These are phyloP conservation scores for Saposhnikovia divaricata DNA, from an alignment of 129 eudicot species.

Conservation along the genomic window DNA sequence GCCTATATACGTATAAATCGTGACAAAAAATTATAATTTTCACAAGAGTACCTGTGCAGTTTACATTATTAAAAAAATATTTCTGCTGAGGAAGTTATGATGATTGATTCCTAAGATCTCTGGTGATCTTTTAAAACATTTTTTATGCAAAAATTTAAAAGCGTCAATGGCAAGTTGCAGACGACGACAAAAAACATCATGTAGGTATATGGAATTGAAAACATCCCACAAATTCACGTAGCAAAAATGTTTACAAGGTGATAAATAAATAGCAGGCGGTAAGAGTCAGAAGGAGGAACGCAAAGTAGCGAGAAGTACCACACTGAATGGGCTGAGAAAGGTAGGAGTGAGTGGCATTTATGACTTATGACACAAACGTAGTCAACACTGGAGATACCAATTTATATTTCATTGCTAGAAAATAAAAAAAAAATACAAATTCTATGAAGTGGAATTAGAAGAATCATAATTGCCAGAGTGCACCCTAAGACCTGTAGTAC, in stretches of 20 bases:
- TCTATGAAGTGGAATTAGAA: neutral
- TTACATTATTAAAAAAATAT: neutral
- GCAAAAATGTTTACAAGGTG: neutral
- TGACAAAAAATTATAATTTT: neutral
- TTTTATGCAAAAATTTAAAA: neutral
- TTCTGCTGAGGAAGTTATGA: neutral
- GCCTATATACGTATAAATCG: too few relatives aligned
- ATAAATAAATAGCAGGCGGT: neutral
- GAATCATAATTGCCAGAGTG: neutral
- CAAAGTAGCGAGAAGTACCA: neutral
- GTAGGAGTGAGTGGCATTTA: neutral
- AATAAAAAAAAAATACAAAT: neutral
- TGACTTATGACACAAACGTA: neutral
- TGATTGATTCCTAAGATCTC: neutral
- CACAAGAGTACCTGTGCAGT: neutral
- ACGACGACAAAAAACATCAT: neutral
- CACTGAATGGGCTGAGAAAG: neutral
- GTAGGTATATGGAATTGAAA: neutral
- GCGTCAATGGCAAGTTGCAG: neutral
- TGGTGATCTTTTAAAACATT: neutral
- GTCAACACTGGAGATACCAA: neutral
- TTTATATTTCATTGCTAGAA: neutral
- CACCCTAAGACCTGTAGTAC: neutral
- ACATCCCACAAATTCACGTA: neutral
- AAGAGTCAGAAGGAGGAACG: neutral